Evolutionary conservation across 495 filamentous ascomycete species (phyloP), one percentile per base, ranked within the genome.

Genomic region (Pyrenula massariospora): DNA sequence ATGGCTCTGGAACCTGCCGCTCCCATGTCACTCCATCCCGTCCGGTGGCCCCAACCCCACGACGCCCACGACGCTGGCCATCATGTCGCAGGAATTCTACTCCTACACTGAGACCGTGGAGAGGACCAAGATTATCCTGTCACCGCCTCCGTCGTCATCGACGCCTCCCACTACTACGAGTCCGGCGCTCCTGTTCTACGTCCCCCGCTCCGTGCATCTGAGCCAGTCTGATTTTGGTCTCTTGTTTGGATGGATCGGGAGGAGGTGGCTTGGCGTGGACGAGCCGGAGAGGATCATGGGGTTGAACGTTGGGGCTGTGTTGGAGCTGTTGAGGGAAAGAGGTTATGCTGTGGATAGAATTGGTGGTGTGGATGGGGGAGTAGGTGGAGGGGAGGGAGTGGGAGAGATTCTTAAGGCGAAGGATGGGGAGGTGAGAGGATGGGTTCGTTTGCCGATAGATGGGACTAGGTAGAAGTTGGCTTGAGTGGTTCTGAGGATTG

Each of bases 191-290:
- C 73, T 89, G 54, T 91, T 83, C 66, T 91, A 84, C 62, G 78
- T 82, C 1, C 60, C 67, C 10, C 62, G 68, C 10, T 82, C 79
- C 2, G 86, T 86, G 0, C 88, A 92, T 65, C 72, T 91, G 22
- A 82, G 71, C 36, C 88, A 91, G 69, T 83, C 78, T 15, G 88
- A 91, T 61, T 91, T 90, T 64, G 87, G 83, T n/a, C 64, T 89
- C 11, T 66, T 92, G 20, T 91, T 90, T 63, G 86, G 88, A 0
- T 80, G 78, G 69, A 60, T 86, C 21, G 83, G 81, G 22, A 76
- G 73, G 53, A 70, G 70, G 53, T 69, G 83, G 8, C 79, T 84
- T 60, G 74, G 75, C 2, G 76, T 76, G 1, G 78, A 83, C 57
- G 75, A 82, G 53, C 85, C 86, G 0, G 82, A 83, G 60, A 68